Evolutionary conservation across 805 yeast genomes (phyloP).

Genomic region (Candida vaughaniae): DNA sequence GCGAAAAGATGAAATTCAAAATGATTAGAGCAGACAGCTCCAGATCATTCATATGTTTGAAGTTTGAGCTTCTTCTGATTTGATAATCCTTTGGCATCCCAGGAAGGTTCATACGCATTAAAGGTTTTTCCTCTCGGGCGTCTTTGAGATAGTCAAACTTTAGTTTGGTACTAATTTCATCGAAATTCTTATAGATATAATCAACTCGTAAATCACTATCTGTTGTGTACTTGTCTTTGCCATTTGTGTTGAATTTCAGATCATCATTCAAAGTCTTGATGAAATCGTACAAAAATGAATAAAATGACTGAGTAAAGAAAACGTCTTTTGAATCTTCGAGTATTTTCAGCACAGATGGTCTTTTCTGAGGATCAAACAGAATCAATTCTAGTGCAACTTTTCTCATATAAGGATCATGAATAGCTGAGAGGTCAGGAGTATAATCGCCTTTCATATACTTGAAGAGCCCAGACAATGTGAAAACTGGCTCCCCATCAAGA

Average conservation of each 20-base stretch:
- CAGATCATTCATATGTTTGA: slow-evolving; percentile 13
- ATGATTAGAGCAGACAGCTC: slow-evolving; percentile 57
- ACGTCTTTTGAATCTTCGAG: slow-evolving; percentile 48
- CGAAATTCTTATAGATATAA: slow-evolving; percentile 59
- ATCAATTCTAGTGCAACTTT: slow-evolving; percentile 65
- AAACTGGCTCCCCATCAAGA: slow-evolving; percentile 81
- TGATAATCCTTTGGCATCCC: slow-evolving; percentile 49
- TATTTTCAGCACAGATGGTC: slow-evolving; percentile 56
- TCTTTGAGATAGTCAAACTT: slow-evolving; percentile 19
- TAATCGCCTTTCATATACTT: slow-evolving; percentile 72
- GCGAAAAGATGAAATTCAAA: slow-evolving; percentile 56
- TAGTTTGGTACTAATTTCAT: slow-evolving; percentile 33
- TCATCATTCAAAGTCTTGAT: slow-evolving; percentile 36
- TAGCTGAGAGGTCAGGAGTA: slow-evolving; percentile 58
- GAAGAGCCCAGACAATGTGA: slow-evolving; percentile 83
- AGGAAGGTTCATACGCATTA: slow-evolving; percentile 44
- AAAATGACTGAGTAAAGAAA: slow-evolving; percentile 66
- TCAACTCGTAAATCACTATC: slow-evolving; percentile 51
- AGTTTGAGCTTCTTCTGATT: slow-evolving; percentile 26
- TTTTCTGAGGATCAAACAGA: slow-evolving; percentile 54
- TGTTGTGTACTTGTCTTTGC: slow-evolving; percentile 19
- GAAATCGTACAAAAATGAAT: slow-evolving; percentile 68
- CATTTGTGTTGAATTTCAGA: slow-evolving; percentile 14
- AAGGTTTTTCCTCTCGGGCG: slow-evolving; percentile 2
- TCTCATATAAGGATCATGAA: slow-evolving; percentile 51